Evolutionary conservation across 1,284 basidiomycete genomes (phyloP).

Genomic region (Puccinia polysora): DNA sequence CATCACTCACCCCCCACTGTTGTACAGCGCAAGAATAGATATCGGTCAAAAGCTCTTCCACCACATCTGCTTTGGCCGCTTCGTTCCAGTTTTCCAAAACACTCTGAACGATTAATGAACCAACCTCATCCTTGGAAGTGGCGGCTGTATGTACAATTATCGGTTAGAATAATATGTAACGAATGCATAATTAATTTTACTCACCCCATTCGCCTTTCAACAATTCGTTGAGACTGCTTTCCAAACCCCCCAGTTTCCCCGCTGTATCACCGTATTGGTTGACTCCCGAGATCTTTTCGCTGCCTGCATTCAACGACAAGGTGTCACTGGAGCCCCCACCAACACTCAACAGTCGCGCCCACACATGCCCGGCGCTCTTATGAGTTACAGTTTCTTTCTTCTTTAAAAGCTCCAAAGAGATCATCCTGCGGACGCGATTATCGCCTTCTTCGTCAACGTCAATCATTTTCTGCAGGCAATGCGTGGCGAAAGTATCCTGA

Average conservation of each 20-base stretch:
- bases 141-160: slow-evolving; percentile 17
- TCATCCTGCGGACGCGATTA: slow-evolving; percentile 35
- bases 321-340: slow-evolving; percentile 37
- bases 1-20: slow-evolving; percentile 43
- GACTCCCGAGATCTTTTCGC: slow-evolving; percentile 23
- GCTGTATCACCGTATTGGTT: slow-evolving; percentile 42
- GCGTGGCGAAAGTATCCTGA: slow-evolving; percentile 42
- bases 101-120: slow-evolving; percentile 44
- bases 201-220: slow-evolving; percentile 44
- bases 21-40: slow-evolving; percentile 43
- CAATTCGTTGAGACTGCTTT: slow-evolving; percentile 34
- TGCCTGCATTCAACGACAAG: slow-evolving; percentile 23
- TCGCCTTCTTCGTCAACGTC: slow-evolving; percentile 43
- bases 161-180: not conserved
- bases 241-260: slow-evolving; percentile 33
- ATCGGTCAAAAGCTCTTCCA: slow-evolving; percentile 40
- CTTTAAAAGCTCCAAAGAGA: slow-evolving; percentile 42
- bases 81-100: slow-evolving; percentile 44
- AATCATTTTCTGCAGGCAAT: slow-evolving; percentile 44
- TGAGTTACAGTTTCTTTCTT: slow-evolving; percentile 44
- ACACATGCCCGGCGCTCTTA: slow-evolving; percentile 44
- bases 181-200: not conserved
- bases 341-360: slow-evolving; percentile 40
- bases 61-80: slow-evolving; percentile 41
- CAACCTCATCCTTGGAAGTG: slow-evolving; percentile 43